A percentile compares a stretch with the other conserved stretches of the same genome.
These are phyloP conservation scores for Aspergillus sparsus DNA, from an alignment of 495 filamentous ascomycete species.

Conservation along the genomic window DNA sequence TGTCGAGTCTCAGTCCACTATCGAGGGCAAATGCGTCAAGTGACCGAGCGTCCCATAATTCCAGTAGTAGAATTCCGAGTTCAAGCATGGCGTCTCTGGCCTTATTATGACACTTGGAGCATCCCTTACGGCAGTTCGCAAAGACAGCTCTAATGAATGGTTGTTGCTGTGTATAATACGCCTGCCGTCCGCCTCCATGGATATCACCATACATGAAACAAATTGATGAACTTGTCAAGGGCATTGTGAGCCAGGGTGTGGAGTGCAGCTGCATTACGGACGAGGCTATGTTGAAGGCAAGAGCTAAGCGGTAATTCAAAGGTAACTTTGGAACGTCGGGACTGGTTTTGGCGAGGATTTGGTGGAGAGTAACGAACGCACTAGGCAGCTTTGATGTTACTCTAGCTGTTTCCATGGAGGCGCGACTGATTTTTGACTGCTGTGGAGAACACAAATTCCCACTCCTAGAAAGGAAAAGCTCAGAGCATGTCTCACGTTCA, in stretches of 20 bases:
- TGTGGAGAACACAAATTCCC: background rate
- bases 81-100: slow-evolving; percentile 12
- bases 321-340: background rate
- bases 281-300: slow-evolving; percentile 4
- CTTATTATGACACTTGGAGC: background rate
- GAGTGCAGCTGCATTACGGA: slow-evolving; percentile 10
- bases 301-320: background rate
- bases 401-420: background rate
- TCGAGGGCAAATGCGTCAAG: slow-evolving; percentile 6
- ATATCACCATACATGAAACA: background rate
- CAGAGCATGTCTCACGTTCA: background rate
- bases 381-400: no score
- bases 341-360: background rate
- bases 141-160: slow-evolving; percentile 10
- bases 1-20: background rate
- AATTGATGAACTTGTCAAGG: slow-evolving; percentile 5
- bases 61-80: slow-evolving; percentile 13
- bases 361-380: background rate
- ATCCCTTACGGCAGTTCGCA: background rate
- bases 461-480: background rate
- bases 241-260: background rate
- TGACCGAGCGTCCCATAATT: slow-evolving; percentile 12
- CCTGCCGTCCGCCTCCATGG: background rate
- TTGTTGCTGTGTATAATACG: background rate
- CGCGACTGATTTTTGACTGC: background rate